Evolutionary conservation across 2,329 filamentous ascomycete species (phyloP).

Genomic region (Aspergillus puulaauensis): DNA sequence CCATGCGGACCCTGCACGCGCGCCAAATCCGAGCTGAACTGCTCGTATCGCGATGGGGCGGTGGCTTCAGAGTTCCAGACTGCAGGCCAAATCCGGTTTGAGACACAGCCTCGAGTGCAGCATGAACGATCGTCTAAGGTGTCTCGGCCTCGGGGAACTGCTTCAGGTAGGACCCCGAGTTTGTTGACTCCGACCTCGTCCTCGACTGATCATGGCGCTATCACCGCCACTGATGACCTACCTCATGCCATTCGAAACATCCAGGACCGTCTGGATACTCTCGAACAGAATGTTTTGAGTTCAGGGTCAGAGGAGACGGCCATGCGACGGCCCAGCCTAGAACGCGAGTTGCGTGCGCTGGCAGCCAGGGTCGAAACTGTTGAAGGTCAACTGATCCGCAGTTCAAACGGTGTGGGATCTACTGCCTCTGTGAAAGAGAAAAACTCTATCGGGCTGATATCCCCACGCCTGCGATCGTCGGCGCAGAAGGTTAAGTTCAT

Average conservation of each 20-base stretch:
- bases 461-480: too few species aligned
- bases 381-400: not conserved
- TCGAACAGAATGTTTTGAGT: not conserved
- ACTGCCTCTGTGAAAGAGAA: too few species aligned
- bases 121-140: too few species aligned
- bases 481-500: slow-evolving; percentile 15
- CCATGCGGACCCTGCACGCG: slow-evolving; percentile 29
- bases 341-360: not conserved
- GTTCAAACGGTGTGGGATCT: not conserved
- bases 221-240: not conserved
- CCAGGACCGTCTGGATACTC: not conserved
- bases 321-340: not conserved
- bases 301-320: not conserved
- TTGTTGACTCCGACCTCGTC: not conserved
- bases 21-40: slow-evolving; percentile 19
- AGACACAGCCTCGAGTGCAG: too few species aligned
- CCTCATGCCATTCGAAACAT: not conserved
- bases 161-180: too few species aligned
- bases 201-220: not conserved
- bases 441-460: too few species aligned
- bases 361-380: not conserved
- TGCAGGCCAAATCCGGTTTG: too few species aligned
- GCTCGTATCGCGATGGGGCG: slow-evolving; percentile 21
- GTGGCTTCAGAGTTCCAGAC: too few species aligned
- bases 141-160: too few species aligned